These are phyloP conservation scores for Jamesozyma spencerorum DNA, from an alignment of 805 yeast species.

Conservation along the genomic window DNA sequence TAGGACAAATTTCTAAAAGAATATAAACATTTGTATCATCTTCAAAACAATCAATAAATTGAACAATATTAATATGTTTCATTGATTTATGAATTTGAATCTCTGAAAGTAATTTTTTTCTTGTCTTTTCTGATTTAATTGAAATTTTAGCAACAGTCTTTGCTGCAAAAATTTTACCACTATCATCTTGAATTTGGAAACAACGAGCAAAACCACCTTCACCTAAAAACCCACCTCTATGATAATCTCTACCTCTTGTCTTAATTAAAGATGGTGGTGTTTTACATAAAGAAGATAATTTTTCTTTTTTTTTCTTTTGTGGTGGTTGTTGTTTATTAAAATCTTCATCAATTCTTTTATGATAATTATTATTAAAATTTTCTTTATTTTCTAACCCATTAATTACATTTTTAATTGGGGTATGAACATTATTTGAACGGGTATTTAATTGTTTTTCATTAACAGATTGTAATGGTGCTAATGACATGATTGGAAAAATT, in stretches of 20 bases:
- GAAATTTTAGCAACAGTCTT: constrained; percentile 96
- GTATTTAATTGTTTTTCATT: constrained; percentile 30
- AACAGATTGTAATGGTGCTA: constrained; percentile 29
- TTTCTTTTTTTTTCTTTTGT: constrained; percentile 71
- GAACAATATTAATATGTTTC: constrained; percentile 82
- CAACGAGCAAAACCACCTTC: constrained; percentile 99
- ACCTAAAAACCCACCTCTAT: constrained; percentile 83
- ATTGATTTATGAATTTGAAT: constrained; percentile 89
- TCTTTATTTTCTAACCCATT: constrained; percentile 9
- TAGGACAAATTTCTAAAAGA: constrained; percentile 86
- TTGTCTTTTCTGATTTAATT: constrained; percentile 81
- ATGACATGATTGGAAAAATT: constrained; percentile 25
- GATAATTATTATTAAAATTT: constrained; percentile 9
- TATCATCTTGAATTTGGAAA: constrained; percentile 87
- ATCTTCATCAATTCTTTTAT: constrained; percentile 12
- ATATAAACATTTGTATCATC: constrained; percentile 92
- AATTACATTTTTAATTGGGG: constrained; percentile 21
- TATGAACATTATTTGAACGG: constrained; percentile 21
- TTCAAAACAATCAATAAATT: constrained; percentile 92
- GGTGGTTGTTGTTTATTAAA: constrained; percentile 14
- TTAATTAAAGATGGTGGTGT: constrained; percentile 94
- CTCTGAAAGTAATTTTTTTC: constrained; percentile 74
- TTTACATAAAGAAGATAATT: constrained; percentile 81
- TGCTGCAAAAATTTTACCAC: constrained; percentile 86
- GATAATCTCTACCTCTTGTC: constrained; percentile 83